phyloP scores from a whole-genome alignment of 2,329 filamentous ascomycete genomes.

The Dactylellina leptospora region DNA sequence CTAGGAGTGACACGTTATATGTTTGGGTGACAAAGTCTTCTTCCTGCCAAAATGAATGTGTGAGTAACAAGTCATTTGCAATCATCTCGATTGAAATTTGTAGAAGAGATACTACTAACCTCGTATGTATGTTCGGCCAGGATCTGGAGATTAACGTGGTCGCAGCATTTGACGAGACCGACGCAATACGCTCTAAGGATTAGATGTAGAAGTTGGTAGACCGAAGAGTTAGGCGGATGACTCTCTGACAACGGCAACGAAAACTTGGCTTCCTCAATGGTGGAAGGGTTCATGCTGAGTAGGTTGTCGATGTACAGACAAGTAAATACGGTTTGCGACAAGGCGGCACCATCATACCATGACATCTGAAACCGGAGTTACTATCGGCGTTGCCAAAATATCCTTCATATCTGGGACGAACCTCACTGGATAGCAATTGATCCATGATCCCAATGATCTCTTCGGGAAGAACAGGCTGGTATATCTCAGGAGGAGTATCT shows the following conservation, averaged over 20 bases:
- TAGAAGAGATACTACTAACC: constrained; percentile 63
- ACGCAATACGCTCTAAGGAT: constrained; percentile 87
- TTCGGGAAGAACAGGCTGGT: constrained; percentile 72
- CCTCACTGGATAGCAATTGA: constrained; percentile 87
- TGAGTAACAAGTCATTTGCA: constrained; percentile 23
- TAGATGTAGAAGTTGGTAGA: constrained; percentile 58
- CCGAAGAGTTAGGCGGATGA: constrained; percentile 54
- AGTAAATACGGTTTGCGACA: constrained; percentile 93
- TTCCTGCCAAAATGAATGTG: constrained; percentile 67
- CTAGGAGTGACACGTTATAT: constrained; percentile 80
- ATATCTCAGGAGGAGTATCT: constrained; percentile 84
- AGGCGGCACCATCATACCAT: constrained; percentile 94
- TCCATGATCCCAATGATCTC: constrained; percentile 95
- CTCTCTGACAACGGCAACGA: constrained; percentile 56
- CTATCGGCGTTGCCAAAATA: not conserved
- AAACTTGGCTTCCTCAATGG: constrained; percentile 73
- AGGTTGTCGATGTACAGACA: constrained; percentile 89
- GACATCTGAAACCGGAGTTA: constrained; percentile 72
- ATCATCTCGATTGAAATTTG: not conserved
- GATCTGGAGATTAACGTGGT: constrained; percentile 78
- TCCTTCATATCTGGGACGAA: constrained; percentile 60
- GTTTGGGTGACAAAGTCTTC: constrained; percentile 96
- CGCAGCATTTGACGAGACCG: constrained; percentile 82
- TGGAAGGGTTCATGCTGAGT: constrained; percentile 73
- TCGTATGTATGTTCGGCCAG: constrained; percentile 90